Base-by-base conservation (phyloP, 2,329 filamentous ascomycete genomes). In the Fonsecaea monophora region DNA sequence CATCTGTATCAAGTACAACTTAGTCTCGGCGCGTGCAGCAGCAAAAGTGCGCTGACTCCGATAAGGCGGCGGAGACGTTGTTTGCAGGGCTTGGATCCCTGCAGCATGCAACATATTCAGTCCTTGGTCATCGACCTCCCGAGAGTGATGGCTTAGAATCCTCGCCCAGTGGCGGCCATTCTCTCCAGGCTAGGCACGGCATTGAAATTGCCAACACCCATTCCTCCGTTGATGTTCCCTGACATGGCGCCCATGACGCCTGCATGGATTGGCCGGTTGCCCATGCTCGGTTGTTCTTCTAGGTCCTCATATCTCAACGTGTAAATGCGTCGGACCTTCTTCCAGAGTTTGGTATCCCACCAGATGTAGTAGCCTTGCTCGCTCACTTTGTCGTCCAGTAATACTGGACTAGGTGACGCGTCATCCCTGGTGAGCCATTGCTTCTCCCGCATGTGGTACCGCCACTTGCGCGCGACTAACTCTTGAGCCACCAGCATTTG, bases 401-500 rank as follows among this genome's bases (percentile, higher is more conserved):
- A 77, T n/a, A 82, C 79, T 7, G 82, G 82, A 10, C 79, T 80
- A 8, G 80, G 68, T 1, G 68, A 70, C 55, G 77, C 77, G 55
- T 82, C 80, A 64, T 84, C 82, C 60, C 82, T 77, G 34, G 82
- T 84, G 62, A 84, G 75, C 82, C 82, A 84, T 73, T 81, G 82
- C 56, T 82, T 78, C 69, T 83, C 81, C n/a, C 81, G 76, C 75
- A 83, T 84, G 73, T 84, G 82, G 71, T 83, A 84, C 57, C 82
- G 77, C 82, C 82, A 84, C 71, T 84, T 84, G 67, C 82, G 79
- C 21, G 79, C 78, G 78, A 83, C 84, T 73, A 90, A 77, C 74
- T 90, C 88, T 65, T 84, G 82, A 7, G 88, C 88, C 5, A 87
- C 88, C 54, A 88, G 79, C 74, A 90, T 88, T 74, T 90, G 88